Base-by-base conservation (phyloP, 2,329 filamentous ascomycete species). In the Fusarium sp. region DNA sequence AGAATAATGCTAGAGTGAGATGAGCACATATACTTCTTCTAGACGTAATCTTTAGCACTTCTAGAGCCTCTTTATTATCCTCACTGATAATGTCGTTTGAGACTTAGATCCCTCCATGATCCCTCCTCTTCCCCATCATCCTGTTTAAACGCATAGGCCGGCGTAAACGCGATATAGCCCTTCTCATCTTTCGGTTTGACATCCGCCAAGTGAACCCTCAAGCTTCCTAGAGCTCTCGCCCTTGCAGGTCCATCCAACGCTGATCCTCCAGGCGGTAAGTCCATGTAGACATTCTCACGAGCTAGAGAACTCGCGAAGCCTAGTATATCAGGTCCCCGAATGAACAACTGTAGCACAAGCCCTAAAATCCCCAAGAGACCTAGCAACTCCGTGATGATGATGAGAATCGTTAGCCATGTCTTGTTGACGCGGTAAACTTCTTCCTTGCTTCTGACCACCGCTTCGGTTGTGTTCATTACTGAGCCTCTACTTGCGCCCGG, bases 291-390 rank as follows among this genome's bases (percentile, higher is more conserved):
- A 12, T 70, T 70, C 2, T 70, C 63, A 11, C 66, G 44, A 2
- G 66, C 64, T 11, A 70, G 18, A 3, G 66, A 60, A 12, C 66
- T 70, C 12, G 59, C 63, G 7, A 60, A 70, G 4, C 63, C 66
- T 2, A 70, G 40, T 5, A 70, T 40, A 8, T 70, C 66, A 7
- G 63, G 63, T 16, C 66, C 66, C 1, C 44, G 38, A 15, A 68
- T 64, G 15, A 64, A 18, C 3, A 14, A 4, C 12, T 52, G 27
- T 2, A 70, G 14, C 1, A 30, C 29, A 27, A 64, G 34, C 14
- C 63, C 66, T 0, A 22, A 5, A 6, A 68, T 47, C 1, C 63
- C 66, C 4, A 70, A 34, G 6, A 53, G 12, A 40, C 29, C 27
- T 0, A 70, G 59, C 6, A 45, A 29, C 6, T 59, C 8, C 4